Evolutionary conservation across 371 early-diverging fungal species (phyloP).

Genomic region (Mortierella sp.): DNA sequence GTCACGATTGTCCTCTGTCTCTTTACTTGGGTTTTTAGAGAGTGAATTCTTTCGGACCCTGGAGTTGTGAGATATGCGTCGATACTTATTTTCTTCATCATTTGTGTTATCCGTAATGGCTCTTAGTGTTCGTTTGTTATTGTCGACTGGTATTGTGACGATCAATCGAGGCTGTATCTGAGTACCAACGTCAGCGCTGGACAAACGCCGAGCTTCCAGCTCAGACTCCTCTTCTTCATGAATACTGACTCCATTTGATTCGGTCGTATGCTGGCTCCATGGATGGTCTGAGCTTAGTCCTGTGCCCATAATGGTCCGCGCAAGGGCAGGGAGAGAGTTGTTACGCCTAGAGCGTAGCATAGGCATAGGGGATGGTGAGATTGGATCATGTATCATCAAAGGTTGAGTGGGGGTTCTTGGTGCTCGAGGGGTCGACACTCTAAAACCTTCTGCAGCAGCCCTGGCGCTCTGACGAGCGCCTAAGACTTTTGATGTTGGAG

Average conservation of each 20-base stretch:
- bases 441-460: background rate
- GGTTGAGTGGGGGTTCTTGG: slow-evolving; percentile 13
- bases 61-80: slow-evolving; percentile 9
- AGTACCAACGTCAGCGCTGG: background rate
- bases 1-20: background rate
- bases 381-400: slow-evolving; percentile 13
- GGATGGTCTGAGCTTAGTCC: background rate
- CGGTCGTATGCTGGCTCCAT: background rate
- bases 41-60: background rate
- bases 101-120: background rate
- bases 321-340: slow-evolving; percentile 11
- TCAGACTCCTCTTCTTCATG: slow-evolving; percentile 3
- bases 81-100: slow-evolving; percentile 7
- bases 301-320: slow-evolving; percentile 3
- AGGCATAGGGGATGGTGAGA: slow-evolving; percentile 62
- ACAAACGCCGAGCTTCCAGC: background rate
- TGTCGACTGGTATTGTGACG: slow-evolving; percentile 17
- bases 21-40: background rate
- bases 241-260: slow-evolving; percentile 9
- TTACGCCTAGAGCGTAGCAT: slow-evolving; percentile 61
- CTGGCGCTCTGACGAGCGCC: slow-evolving; percentile 1
- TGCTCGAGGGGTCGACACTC: slow-evolving; percentile 7
- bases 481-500: slow-evolving; percentile 5
- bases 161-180: slow-evolving; percentile 12
- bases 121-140: slow-evolving; percentile 12